Evolutionary conservation across 345 rosid species (phyloP), one percentile per base, ranked within the genome.

Genomic region (Raphanus raphanistrum): DNA sequence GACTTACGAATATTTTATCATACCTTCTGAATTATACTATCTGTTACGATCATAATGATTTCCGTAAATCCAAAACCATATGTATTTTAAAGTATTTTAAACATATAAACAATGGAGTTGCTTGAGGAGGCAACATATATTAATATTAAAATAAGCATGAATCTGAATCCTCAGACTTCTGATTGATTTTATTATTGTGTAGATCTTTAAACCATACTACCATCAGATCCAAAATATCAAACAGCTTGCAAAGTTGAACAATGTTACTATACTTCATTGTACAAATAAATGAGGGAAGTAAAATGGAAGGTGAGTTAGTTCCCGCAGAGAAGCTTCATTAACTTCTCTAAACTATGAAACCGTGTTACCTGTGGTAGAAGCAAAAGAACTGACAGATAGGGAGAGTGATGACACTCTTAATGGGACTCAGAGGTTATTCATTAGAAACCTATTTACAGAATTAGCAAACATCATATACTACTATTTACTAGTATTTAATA

Each of bases 361-460:
- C 43, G 60, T 70, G 80, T 77, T 63, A 55, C 57, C 77, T 78
- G 58, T 13, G 74, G 0, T 36, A 62, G 70, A 79, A 79, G 74
- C 65, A 66, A 79, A 73, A 73, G 70, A 48, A 61, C 74, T 79
- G 78, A 67, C 82, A 79, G 59, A 43, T 50, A 62, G 6, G 66
- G n/a, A 60, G 59, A 62, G 38, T 62, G 66, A 60, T 73, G 70
- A 68, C 66, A 73, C 64, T 68, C 73, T 79, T 79, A 79, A 79
- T 79, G 74, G 70, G 57, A 68, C 57, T 73, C 78, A 61, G 70
- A 67, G 73, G 69, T 78, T 77, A 60, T 54, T 67, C 36, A 66
- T 35, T 71, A 58, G 31, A 78, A 66, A 48, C 73, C 81, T 50
- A 72, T 78, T 66, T 72, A 72, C 73, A 78, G 33, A 78, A 57